Percentiles rank a stretch among this genome's conserved stretches.
These are phyloP conservation scores for Mycena belliarum DNA, from an alignment of 768 basidiomycete genomes.

Conservation along the genomic window DNA sequence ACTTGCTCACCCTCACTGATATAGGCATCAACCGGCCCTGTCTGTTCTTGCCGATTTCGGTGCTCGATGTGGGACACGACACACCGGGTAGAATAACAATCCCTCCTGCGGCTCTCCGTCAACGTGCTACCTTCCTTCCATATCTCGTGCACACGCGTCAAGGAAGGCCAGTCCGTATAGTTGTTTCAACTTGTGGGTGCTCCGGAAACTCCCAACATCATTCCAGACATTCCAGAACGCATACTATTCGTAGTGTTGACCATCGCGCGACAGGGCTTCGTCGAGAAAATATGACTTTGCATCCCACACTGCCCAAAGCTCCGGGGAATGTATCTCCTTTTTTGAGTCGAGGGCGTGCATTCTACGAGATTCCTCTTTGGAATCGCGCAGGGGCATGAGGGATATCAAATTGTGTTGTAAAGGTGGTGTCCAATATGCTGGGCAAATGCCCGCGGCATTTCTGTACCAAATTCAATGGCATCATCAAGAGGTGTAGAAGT, in stretches of 20 bases:
- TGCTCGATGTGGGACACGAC: slow-evolving; percentile 32
- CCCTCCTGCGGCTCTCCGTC: slow-evolving; percentile 36
- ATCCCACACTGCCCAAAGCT: slow-evolving; percentile 57
- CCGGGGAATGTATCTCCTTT: slow-evolving; percentile 40
- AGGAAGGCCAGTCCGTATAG: slow-evolving; percentile 50
- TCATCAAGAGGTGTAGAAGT: slow-evolving; percentile 51
- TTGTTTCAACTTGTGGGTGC: slow-evolving; percentile 40
- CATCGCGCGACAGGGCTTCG: slow-evolving; percentile 31
- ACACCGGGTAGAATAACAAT: slow-evolving; percentile 50
- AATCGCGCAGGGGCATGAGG: slow-evolving; percentile 43
- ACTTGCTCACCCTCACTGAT: slow-evolving; percentile 49
- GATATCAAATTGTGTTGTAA: slow-evolving; percentile 45
- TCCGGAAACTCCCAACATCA: slow-evolving; percentile 56
- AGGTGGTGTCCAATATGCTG: slow-evolving; percentile 49
- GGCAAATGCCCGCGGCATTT: slow-evolving; percentile 31
- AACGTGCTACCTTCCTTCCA: slow-evolving; percentile 36
- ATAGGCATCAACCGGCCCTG: slow-evolving; percentile 52
- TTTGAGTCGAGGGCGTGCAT: slow-evolving; percentile 50
- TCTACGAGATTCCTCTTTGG: slow-evolving; percentile 35
- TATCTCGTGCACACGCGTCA: slow-evolving; percentile 37
- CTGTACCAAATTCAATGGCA: slow-evolving; percentile 30
- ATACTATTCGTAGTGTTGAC: slow-evolving; percentile 45
- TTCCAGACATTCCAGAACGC: slow-evolving; percentile 61
- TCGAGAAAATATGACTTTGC: slow-evolving; percentile 53
- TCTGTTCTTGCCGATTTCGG: slow-evolving; percentile 40